Conservation (phyloP, 2,329 filamentous ascomycete species). For the Trichoderma hamatum region DNA sequence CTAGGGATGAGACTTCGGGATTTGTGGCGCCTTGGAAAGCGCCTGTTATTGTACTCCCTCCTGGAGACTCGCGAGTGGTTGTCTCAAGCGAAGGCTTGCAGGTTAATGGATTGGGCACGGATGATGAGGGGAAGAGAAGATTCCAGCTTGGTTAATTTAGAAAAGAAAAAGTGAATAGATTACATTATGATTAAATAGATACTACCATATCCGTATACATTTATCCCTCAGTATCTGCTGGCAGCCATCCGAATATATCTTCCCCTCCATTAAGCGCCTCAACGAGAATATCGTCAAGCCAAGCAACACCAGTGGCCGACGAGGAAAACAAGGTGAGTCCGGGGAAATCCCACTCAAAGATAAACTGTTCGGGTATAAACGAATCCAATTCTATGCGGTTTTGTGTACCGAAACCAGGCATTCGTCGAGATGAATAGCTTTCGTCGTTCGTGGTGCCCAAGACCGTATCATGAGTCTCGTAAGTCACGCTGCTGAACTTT, state of each 20-base stretch:
- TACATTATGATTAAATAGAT: background rate
- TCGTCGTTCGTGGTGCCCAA: background rate
- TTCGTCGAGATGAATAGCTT: background rate
- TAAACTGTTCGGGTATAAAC: constrained; percentile 58
- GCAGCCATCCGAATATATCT: constrained; percentile 29
- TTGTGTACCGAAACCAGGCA: constrained; percentile 3
- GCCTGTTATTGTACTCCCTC: constrained; percentile 39
- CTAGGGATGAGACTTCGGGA: constrained; percentile 38
- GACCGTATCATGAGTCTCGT: constrained; percentile 1
- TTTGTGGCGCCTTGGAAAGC: constrained; percentile 42
- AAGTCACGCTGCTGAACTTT: constrained; percentile 31
- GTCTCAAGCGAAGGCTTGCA: constrained; percentile 20
- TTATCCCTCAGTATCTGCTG: background rate
- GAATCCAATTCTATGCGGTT: constrained; percentile 52
- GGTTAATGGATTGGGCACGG: constrained; percentile 29
- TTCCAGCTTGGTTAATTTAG: constrained; percentile 29
- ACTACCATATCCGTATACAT: too few species aligned
- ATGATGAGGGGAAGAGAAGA: constrained; percentile 31
- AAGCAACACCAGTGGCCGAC: constrained; percentile 33
- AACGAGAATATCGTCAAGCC: constrained; percentile 35
- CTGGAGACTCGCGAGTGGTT: constrained; percentile 36
- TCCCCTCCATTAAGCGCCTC: constrained; percentile 32
- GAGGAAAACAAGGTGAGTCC: constrained; percentile 50
- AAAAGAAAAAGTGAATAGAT: background rate
- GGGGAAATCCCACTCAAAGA: constrained; percentile 62